Base-by-base conservation (phyloP, 2,329 filamentous ascomycete genomes). In the Colletotrichum magnum region DNA sequence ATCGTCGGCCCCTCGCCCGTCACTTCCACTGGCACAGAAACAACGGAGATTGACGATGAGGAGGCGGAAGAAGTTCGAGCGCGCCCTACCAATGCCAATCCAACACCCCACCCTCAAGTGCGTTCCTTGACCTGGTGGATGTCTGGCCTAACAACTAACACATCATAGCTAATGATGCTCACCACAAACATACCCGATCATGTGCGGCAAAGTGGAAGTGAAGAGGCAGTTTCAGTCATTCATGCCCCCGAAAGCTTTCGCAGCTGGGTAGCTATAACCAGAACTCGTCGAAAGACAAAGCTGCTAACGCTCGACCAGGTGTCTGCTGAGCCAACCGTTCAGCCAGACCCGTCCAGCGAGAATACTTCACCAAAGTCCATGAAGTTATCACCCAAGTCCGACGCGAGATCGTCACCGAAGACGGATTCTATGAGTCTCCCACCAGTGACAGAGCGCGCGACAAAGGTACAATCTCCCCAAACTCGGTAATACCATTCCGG, bases 191-290 rank as follows among this genome's bases (percentile, higher is more conserved):
- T 92, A 10, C 81, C 88, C 3, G 88, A 89, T 50, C 82, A 85
- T 68, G 75, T 91, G 78, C 83, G 90, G 77, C 85, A 86, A 59
- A 82, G 83, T 61, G 87, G 87, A 26, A 90, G 90, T 70, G 94
- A 97, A 73, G 94, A 95, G 73, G 92, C 94, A 26, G 88, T 94
- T 61, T 98, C 95, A 1, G 95, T 97, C 63, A 97, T 98, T 73
- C 95, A 97, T 84, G 94, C 93, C 16, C 94, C 95, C 0, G 87
- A 94, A 72, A 93, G 92, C 71, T 98, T 96, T 79, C 88, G 89
- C 64, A 89, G 89, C 74, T 97, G 96, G 88, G 93, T 96, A 79
- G 88, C 78, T 50, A 53, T 12, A n/a, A 18, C 9, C 16, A 16
- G 45, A 6, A 4, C 1, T 10, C 6, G 6, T 48, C 3, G 15